Conservation (phyloP, 1,139 yeast genomes). For the Kluyveromyces marxianus region DNA sequence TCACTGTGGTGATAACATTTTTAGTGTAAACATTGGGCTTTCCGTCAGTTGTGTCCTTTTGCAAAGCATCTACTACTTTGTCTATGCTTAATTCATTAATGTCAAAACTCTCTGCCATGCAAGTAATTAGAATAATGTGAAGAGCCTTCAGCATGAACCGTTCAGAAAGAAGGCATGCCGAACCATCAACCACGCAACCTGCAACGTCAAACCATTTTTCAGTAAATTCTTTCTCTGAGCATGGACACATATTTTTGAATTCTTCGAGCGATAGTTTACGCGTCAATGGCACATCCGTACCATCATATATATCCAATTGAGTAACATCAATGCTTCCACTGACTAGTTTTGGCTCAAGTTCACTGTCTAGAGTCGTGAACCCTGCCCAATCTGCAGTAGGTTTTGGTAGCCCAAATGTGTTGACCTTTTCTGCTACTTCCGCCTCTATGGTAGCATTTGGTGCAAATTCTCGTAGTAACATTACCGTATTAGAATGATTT, state of each 20-base stretch:
- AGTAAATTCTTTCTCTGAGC: conserved; percentile 50
- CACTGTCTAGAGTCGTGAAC: conserved; percentile 39
- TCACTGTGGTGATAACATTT: conserved; percentile 40
- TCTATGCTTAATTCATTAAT: conserved; percentile 29
- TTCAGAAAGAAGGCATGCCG: conserved; percentile 34
- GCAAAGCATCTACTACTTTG: conserved; percentile 23
- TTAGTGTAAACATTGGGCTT: conserved; percentile 22
- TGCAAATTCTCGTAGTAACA: conserved; percentile 37
- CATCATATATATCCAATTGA: conserved; percentile 44
- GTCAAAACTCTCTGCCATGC: conserved; percentile 39
- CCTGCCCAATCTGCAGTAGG: conserved; percentile 33
- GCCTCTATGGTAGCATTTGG: conserved; percentile 11
- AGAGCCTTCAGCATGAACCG: conserved; percentile 34
- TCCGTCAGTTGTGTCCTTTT: conserved; percentile 23
- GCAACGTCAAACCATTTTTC: conserved; percentile 44
- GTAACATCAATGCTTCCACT: conserved; percentile 40
- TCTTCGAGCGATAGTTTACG: conserved; percentile 31
- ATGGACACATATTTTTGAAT: conserved; percentile 42
- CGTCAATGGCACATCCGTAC: conserved; percentile 22
- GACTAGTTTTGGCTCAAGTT: conserved; percentile 41
- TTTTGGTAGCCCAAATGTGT: conserved; percentile 15
- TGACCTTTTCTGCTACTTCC: conserved; percentile 23
- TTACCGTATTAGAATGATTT: conserved; percentile 78
- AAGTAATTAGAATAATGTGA: conserved; percentile 42
- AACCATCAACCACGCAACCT: conserved; percentile 47